These are phyloP conservation scores for Kazachstania taianensis DNA, from an alignment of 805 yeast species.

Conservation along the genomic window DNA sequence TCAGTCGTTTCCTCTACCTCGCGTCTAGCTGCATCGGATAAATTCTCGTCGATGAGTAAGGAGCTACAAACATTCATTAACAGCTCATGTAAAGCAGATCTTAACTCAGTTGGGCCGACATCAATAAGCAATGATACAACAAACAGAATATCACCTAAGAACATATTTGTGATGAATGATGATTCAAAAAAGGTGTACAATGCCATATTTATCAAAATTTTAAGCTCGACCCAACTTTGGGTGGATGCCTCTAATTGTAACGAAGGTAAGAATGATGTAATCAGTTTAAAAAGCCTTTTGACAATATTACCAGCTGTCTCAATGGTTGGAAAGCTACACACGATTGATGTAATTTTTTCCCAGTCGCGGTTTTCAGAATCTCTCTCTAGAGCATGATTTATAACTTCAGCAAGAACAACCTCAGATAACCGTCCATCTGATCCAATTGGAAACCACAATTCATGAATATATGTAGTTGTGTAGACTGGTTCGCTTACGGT, in stretches of 20 bases:
- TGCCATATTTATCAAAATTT: conserved; percentile 53
- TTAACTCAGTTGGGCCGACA: conserved; percentile 43
- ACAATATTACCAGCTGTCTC: conserved; percentile 61
- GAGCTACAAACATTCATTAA: conserved; percentile 62
- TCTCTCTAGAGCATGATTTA: conserved; percentile 63
- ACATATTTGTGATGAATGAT: conserved; percentile 47
- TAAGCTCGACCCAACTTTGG: conserved; percentile 60
- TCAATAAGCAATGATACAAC: conserved; percentile 50
- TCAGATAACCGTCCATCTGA: conserved; percentile 49
- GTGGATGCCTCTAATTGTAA: conserved; percentile 34
- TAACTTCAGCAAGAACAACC: conserved; percentile 59
- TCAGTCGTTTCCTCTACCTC: conserved; percentile 38
- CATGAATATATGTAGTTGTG: conserved; percentile 44
- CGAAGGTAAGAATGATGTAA: conserved; percentile 40
- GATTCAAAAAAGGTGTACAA: conserved; percentile 66
- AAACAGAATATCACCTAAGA: conserved; percentile 61
- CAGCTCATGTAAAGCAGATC: conserved; percentile 50
- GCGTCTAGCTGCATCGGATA: conserved; percentile 33
- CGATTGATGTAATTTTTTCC: conserved; percentile 51
- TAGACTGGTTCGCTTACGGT: conserved; percentile 41
- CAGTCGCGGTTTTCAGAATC: conserved; percentile 67
- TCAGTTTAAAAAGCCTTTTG: conserved; percentile 43
- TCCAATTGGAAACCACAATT: conserved; percentile 59
- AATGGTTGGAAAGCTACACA: conserved; percentile 58
- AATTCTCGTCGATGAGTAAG: conserved; percentile 44